phyloP scores from a whole-genome alignment of 108 stramenopile genomes.

The Pseudonitzschia multistriata region DNA sequence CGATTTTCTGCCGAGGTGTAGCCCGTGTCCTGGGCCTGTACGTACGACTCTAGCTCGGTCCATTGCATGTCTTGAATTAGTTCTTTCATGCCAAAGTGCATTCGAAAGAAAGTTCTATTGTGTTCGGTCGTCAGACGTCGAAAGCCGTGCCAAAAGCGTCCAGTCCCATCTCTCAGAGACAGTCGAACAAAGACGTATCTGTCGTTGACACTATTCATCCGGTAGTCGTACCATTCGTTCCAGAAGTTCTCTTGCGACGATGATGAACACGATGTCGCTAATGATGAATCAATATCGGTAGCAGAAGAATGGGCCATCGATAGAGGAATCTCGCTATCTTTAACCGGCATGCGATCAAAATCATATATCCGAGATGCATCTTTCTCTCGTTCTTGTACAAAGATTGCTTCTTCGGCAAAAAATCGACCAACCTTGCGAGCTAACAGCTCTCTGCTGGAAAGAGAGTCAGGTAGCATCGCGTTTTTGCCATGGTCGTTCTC shows the following conservation, averaged over 20 bases:
- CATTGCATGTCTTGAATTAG: conserved; percentile 11
- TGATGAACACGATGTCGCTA: not conserved
- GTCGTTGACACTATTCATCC: not conserved
- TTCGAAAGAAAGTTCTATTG: conserved; percentile 2
- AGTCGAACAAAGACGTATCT: conserved; percentile 9
- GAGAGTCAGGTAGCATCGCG: not conserved
- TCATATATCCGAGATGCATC: conserved; percentile 8
- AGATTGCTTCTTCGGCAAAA: conserved; percentile 9
- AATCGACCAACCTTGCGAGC: not conserved
- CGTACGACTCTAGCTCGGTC: conserved; percentile 4
- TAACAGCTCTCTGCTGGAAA: not conserved
- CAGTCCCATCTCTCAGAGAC: conserved; percentile 6
- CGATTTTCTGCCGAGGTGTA: not conserved
- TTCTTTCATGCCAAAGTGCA: conserved; percentile 6
- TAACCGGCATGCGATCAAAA: not conserved
- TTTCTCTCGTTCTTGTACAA: conserved; percentile 11
- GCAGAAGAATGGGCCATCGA: not conserved
- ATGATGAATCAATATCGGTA: not conserved
- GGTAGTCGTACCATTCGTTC: conserved; percentile 11
- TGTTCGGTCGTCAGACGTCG: conserved; percentile 6
- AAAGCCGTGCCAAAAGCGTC: conserved; percentile 8
- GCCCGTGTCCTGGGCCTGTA: not conserved
- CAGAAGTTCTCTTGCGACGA: conserved; percentile 1
- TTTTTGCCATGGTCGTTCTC: not conserved
- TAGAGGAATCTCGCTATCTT: not conserved